Evolutionary conservation across 306 rosid species (phyloP), one percentile per base, ranked within the genome.

Genomic region (Ammopiptanthus mongolicus): DNA sequence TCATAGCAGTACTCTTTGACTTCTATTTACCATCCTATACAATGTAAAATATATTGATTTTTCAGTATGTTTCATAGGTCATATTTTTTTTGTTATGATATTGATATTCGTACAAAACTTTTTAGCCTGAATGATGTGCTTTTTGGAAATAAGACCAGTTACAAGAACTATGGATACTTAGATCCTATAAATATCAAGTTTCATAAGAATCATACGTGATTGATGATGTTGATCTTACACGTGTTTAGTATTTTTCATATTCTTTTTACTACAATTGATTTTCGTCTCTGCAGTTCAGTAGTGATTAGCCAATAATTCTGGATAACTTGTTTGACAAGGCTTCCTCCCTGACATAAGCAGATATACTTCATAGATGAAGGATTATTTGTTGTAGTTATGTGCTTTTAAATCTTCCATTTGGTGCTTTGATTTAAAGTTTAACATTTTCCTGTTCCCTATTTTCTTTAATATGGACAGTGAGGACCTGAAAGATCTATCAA

Each of bases 391-490:
- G 8, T 22, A 51, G 10, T 53, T 46, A 6, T 42, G 61, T 46
- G 13, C 29, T 65, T 13, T 31, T 21, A 41, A 41, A 37, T 28
- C 7, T 33, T 48, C 6, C 5, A 29, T 67, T 42, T 63, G 55
- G 6, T 33, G 23, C 22, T 36, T 71, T 22, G 4, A 17, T n/a
- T 15, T 8, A 0, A n/a, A 25, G 33, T 67, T 17, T 41, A 53
- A 33, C 7, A 61, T n/a, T 31, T 12, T 6, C 33, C 8, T 15
- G 6, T 3, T 9, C 15, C 22, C 12, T 15, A 6, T 60, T 59
- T 39, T 14, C 39, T 46, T 37, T 46, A 69, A 71, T 22, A 58
- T 65, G 48, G 21, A 51, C 82, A 85, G 86, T 25, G 68, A 52
- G 18, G 59, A 48, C 12, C 33, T 33, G 23, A 7, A 29, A 22